Evolutionary conservation across 768 basidiomycete genomes (phyloP).

Genomic region (Erythrobasidium yunnanense): DNA sequence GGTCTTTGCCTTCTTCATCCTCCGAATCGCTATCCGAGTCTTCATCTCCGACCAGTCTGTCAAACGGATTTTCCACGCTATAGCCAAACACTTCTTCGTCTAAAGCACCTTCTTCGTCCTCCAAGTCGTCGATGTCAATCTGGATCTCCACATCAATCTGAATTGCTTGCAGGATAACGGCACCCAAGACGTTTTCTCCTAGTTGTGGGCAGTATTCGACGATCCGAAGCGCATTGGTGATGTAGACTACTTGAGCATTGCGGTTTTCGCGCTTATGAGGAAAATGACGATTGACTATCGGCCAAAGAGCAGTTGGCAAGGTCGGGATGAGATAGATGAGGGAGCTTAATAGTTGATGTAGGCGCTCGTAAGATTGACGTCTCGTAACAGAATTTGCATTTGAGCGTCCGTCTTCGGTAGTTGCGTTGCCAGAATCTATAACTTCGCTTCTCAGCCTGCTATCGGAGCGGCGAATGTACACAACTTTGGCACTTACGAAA

Average conservation of each 20-base stretch:
- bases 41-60: conserved; percentile 29
- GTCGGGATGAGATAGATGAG: conserved; percentile 86
- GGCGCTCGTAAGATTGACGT: conserved; percentile 68
- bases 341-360: conserved; percentile 74
- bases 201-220: conserved; percentile 81
- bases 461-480: no score
- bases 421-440: background rate
- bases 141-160: conserved; percentile 98
- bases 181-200: conserved; percentile 64
- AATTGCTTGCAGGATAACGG: conserved; percentile 84
- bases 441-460: no score
- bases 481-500: conserved; percentile 56
- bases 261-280: conserved; percentile 86
- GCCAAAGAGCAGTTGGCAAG: conserved; percentile 70
- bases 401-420: background rate
- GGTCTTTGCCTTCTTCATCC: conserved; percentile 9
- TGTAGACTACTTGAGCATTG: conserved; percentile 70
- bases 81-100: conserved; percentile 28
- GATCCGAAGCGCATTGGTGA: conserved; percentile 73
- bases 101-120: conserved; percentile 50
- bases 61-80: conserved; percentile 28
- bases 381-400: conserved; percentile 51
- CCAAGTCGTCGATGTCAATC: conserved; percentile 83
- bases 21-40: conserved; percentile 32
- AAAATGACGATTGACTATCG: conserved; percentile 70